Conservation (phyloP, 2,329 filamentous ascomycete species). For the Diaporthe vexans region DNA sequence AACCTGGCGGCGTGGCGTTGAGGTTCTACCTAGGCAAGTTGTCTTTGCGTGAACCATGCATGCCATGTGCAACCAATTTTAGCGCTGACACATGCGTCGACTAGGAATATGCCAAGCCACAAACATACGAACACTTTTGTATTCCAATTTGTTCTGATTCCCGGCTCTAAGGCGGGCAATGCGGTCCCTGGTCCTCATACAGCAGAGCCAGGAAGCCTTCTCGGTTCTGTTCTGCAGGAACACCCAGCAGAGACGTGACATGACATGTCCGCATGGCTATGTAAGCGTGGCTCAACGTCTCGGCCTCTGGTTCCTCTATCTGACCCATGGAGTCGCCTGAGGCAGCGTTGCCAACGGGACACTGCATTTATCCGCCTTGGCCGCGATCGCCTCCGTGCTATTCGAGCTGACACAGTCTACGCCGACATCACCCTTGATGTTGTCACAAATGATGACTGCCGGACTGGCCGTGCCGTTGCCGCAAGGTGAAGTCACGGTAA, state of each 20-base stretch:
- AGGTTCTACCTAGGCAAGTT: background rate
- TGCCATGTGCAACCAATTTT: background rate
- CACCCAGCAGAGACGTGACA: background rate
- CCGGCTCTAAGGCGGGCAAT: background rate
- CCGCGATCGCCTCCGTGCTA: slow-evolving; percentile 51
- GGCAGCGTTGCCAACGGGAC: slow-evolving; percentile 47
- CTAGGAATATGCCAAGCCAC: slow-evolving; percentile 1
- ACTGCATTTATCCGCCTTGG: slow-evolving; percentile 51
- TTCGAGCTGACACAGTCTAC: slow-evolving; percentile 53
- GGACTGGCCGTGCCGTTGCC: slow-evolving; percentile 48
- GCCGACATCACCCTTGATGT: slow-evolving; percentile 54
- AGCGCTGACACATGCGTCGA: background rate
- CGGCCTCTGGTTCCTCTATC: background rate
- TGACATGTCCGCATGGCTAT: background rate
- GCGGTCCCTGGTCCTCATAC: background rate
- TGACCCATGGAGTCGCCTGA: slow-evolving; percentile 34
- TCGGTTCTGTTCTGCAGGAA: no score
- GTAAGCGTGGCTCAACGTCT: background rate
- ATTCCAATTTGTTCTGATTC: background rate
- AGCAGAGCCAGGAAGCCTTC: slow-evolving; percentile 2
- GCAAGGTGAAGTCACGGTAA: slow-evolving; percentile 66
- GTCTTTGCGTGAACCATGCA: background rate
- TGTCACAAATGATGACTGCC: slow-evolving; percentile 65
- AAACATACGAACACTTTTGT: background rate
- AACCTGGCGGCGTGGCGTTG: background rate